Conservation (phyloP, 192 early-diverging fungal genomes). For the Podila minutissima region DNA sequence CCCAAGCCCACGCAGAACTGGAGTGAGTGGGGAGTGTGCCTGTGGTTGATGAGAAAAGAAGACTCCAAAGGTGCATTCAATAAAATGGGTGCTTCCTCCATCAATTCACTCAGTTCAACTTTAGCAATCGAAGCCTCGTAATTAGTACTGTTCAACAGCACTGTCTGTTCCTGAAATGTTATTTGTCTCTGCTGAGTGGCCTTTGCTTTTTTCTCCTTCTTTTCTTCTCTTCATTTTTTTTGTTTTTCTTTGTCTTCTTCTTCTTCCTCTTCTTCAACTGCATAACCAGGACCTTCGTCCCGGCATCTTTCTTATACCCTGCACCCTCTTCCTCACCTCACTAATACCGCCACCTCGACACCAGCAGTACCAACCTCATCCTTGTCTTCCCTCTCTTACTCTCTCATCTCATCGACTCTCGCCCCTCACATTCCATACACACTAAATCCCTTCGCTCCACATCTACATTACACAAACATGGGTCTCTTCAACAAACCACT, state of each 20-base stretch:
- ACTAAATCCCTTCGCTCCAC: neutral
- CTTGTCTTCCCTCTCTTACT: neutral
- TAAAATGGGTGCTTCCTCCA: too few relatives aligned
- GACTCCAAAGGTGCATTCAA: too few relatives aligned
- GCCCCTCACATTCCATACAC: neutral
- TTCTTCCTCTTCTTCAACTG: neutral
- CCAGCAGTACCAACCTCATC: neutral
- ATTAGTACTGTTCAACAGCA: too few relatives aligned
- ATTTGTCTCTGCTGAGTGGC: too few relatives aligned
- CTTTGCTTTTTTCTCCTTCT: neutral
- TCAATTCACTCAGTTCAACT: too few relatives aligned
- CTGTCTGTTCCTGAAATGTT: too few relatives aligned
- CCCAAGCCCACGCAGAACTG: too few relatives aligned
- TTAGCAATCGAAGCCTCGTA: too few relatives aligned
- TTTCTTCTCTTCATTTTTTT: neutral
- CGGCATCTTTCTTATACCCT: neutral
- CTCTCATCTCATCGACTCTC: neutral
- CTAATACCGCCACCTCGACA: neutral
- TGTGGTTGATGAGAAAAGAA: too few relatives aligned
- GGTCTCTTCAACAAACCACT: conserved; percentile 46
- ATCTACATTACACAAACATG: conserved; percentile 13
- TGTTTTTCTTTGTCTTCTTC: neutral
- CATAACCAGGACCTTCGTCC: neutral
- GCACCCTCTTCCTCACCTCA: neutral
- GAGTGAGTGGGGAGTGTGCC: too few relatives aligned